Evolutionary conservation across 2,329 filamentous ascomycete species (phyloP).

Genomic region (Polytolypa hystricis): DNA sequence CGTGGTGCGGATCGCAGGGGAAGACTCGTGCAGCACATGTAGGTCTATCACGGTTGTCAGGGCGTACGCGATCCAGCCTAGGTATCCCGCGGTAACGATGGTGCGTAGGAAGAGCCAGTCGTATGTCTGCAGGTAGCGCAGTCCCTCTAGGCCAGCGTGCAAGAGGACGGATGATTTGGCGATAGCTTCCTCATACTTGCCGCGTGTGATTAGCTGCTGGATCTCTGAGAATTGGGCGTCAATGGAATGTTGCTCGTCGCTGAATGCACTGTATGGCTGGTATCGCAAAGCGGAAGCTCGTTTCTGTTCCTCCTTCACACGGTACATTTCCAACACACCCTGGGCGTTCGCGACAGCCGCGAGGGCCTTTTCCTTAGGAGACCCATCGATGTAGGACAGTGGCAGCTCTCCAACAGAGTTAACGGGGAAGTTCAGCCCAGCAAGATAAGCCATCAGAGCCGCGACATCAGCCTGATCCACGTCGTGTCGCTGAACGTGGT

Average conservation of each 20-base stretch:
- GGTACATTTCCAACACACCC: slow-evolving; percentile 90
- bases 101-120: slow-evolving; percentile 94
- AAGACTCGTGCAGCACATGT: slow-evolving; percentile 66
- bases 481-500: slow-evolving; percentile 74
- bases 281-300: slow-evolving; percentile 64
- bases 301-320: slow-evolving; percentile 83
- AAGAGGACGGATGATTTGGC: slow-evolving; percentile 66
- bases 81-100: slow-evolving; percentile 77
- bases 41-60: slow-evolving; percentile 79
- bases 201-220: slow-evolving; percentile 52
- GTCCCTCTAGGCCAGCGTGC: slow-evolving; percentile 62
- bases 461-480: slow-evolving; percentile 91
- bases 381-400: slow-evolving; percentile 65
- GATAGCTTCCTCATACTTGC: slow-evolving; percentile 66
- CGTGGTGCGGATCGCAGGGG: slow-evolving; percentile 52
- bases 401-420: slow-evolving; percentile 94
- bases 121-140: slow-evolving; percentile 93
- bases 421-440: slow-evolving; percentile 78
- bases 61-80: slow-evolving; percentile 92
- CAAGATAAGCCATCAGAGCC: slow-evolving; percentile 87
- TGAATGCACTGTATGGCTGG: slow-evolving; percentile 61
- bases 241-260: slow-evolving; percentile 47
- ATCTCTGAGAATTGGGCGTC: slow-evolving; percentile 60
- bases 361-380: slow-evolving; percentile 65
- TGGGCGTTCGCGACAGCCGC: slow-evolving; percentile 75